These are phyloP conservation scores for Yamadazyma conglobata DNA, from an alignment of 1,139 yeast genomes.

Conservation along the genomic window DNA sequence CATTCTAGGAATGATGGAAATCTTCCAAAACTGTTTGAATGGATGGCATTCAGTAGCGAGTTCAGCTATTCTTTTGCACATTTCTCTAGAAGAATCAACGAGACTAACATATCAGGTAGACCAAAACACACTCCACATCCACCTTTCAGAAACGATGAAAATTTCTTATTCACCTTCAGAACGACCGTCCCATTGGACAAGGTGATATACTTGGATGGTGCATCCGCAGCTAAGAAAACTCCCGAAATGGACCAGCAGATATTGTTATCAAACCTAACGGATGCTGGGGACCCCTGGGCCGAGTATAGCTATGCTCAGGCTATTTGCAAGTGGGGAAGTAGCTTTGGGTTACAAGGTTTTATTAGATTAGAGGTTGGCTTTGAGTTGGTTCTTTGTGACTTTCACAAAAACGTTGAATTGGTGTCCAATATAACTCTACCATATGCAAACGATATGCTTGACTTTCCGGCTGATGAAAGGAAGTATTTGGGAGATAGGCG, in stretches of 20 bases:
- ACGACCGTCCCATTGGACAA: slow-evolving; percentile 42
- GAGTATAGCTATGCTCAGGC: slow-evolving; percentile 42
- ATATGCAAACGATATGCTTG: slow-evolving; percentile 30
- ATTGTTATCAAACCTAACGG: slow-evolving; percentile 27
- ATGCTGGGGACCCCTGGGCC: slow-evolving; percentile 22
- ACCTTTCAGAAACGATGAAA: slow-evolving; percentile 3
- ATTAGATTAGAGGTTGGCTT: slow-evolving; percentile 54
- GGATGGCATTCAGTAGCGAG: slow-evolving; percentile 59
- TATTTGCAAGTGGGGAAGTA: slow-evolving; percentile 51
- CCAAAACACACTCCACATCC: neutral
- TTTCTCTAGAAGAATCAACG: slow-evolving; percentile 10
- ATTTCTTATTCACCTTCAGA: slow-evolving; percentile 37
- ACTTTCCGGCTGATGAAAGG: slow-evolving; percentile 24
- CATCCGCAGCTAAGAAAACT: slow-evolving; percentile 53
- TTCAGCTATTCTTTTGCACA: slow-evolving; percentile 48
- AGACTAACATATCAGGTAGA: slow-evolving; percentile 1
- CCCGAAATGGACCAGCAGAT: slow-evolving; percentile 62
- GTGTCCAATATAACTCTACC: slow-evolving; percentile 40
- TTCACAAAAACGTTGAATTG: slow-evolving; percentile 32
- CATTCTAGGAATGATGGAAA: slow-evolving; percentile 37
- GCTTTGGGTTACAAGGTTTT: slow-evolving; percentile 48
- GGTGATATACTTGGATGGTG: slow-evolving; percentile 52
- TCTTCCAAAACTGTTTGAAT: slow-evolving; percentile 45
- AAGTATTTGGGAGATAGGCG: slow-evolving; percentile 2
- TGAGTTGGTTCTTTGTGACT: slow-evolving; percentile 54